Evolutionary conservation across 805 yeast species (phyloP), one percentile per base, ranked within the genome.

Genomic region (Starmerella stellata): DNA sequence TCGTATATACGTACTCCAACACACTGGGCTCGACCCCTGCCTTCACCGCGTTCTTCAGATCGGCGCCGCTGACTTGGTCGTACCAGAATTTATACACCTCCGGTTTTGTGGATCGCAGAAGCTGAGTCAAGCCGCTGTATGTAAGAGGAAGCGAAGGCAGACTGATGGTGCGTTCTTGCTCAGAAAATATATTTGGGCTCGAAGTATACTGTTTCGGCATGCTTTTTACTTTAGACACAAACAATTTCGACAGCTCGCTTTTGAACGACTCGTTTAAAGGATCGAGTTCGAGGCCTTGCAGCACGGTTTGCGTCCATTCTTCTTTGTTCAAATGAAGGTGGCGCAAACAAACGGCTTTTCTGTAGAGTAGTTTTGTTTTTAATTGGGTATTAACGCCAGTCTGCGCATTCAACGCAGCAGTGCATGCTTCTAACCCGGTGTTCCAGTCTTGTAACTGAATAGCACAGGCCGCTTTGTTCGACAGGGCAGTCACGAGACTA

Each of bases 1-100:
- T 36, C 7, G 30, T 27, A 38, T 37, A 35, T 14, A 49, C 5
- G 30, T 39, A 49, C 29, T 49, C 51, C 13, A 51, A 42, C 2
- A 46, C 44, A 3, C 43, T 45, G 1, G 54, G 52, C 39, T 51
- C 54, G 15, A 51, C 40, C 11, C 53, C 52, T 4, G 43, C 44
- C 3, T 19, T 17, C 30, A 43, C 44, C 9, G 51, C 54, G 3
- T n/a, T 16, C 16, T 24, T 19, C 7, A 51, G 35, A 19, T 43
- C 44, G 4, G 25, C 28, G 1, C 44, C 45, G 15, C 35, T 30
- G 18, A 51, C 38, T 14, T 38, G 16, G 4, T 21, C n/a, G 31
- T 46, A 44, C 44, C 47, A 44, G 28, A 43, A 49, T 23, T 36
- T 34, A 35, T 39, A 30, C 3, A 47, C 45, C 5, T 38, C 43